phyloP scores from a whole-genome alignment of 2,329 filamentous ascomycete genomes.

The Metarhizium album region DNA sequence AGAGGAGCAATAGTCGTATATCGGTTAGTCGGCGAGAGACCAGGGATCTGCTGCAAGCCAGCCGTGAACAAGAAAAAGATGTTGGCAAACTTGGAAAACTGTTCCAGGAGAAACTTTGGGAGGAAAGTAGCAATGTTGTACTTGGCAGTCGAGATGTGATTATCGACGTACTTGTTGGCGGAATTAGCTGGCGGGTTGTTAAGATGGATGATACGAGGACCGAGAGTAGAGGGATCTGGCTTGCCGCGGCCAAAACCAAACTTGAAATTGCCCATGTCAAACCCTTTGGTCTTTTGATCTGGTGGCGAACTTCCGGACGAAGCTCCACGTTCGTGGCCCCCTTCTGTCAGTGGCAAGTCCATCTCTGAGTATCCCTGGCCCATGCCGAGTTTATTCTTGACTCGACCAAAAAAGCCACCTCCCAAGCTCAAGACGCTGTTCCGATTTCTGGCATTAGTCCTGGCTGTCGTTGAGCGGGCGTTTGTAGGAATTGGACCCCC shows the following conservation, averaged over 20 bases:
- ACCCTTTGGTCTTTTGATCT: slow-evolving; percentile 42
- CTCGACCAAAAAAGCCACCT: slow-evolving; percentile 74
- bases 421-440: slow-evolving; percentile 85
- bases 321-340: slow-evolving; percentile 32
- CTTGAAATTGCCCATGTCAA: slow-evolving; percentile 70
- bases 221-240: slow-evolving; percentile 79
- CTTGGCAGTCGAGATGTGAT: slow-evolving; percentile 94
- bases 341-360: slow-evolving; percentile 88
- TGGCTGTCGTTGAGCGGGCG: slow-evolving; percentile 34
- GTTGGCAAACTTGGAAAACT: slow-evolving; percentile 99
- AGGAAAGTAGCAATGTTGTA: slow-evolving; percentile 91
- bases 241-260: slow-evolving; percentile 82
- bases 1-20: slow-evolving; percentile 97
- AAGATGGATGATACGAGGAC: slow-evolving; percentile 84
- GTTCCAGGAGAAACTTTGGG: slow-evolving; percentile 94
- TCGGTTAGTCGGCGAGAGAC: slow-evolving; percentile 85
- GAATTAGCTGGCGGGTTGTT: slow-evolving; percentile 94
- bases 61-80: slow-evolving; percentile 98
- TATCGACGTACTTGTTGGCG: slow-evolving; percentile 83
- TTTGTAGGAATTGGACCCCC: slow-evolving; percentile 48
- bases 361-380: slow-evolving; percentile 88
- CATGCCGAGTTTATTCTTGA: slow-evolving; percentile 88
- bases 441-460: slow-evolving; percentile 56
- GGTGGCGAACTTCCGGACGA: slow-evolving; percentile 29
- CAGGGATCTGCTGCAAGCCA: slow-evolving; percentile 85